Evolutionary conservation across 225 moss, liverwort and hornwort genomes (phyloP).

Genomic region (Asterella californica): DNA sequence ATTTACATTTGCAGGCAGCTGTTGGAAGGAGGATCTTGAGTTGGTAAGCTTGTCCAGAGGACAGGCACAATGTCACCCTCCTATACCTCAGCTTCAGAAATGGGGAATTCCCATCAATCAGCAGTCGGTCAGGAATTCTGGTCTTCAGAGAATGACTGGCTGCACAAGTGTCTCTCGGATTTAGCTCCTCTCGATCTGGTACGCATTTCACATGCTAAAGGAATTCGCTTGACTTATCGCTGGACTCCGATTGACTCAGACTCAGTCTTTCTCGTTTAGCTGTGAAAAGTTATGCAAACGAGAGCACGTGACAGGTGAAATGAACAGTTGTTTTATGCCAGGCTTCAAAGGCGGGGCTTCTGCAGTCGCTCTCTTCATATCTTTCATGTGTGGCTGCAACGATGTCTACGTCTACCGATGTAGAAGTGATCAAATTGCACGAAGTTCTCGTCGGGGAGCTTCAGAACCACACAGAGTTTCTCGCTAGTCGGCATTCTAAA

Average conservation of each 20-base stretch:
- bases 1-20: no score
- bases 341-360: conserved; percentile 55
- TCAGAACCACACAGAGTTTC: conserved; percentile 38
- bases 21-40: no score
- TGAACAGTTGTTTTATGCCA: conserved; percentile 41
- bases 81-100: not conserved
- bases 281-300: not conserved
- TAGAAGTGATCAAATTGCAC: conserved; percentile 60
- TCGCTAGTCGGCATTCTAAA: conserved; percentile 3
- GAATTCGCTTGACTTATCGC: not conserved
- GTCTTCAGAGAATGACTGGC: not conserved
- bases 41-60: no score
- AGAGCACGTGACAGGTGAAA: conserved; percentile 18
- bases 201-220: not conserved
- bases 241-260: not conserved
- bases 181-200: conserved; percentile 14
- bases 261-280: not conserved
- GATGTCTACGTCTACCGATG: conserved; percentile 47
- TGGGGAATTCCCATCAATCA: not conserved
- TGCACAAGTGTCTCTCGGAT: conserved; percentile 11
- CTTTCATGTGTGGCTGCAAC: conserved; percentile 59
- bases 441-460: conserved; percentile 55
- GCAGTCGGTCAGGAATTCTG: not conserved
- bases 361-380: conserved; percentile 60
- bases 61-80: not conserved